Percentiles rank a stretch among this genome's conserved stretches.
Conservation (phyloP, 1,139 yeast species). For the Sugiyamaella pinicola region DNA sequence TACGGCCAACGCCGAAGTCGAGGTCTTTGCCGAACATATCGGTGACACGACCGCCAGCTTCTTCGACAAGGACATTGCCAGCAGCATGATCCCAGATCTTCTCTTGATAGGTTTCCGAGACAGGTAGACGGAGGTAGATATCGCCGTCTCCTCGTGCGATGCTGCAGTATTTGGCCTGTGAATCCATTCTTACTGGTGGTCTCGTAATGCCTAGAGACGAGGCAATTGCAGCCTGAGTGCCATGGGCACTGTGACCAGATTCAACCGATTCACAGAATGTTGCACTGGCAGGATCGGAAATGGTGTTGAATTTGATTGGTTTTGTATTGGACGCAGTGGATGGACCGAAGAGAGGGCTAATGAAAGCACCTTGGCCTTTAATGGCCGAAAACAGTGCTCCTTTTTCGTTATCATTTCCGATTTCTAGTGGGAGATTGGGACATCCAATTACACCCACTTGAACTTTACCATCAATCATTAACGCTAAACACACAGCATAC, state of each 20-base stretch:
- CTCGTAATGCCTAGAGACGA: constrained; percentile 61
- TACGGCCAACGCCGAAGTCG: constrained; percentile 87
- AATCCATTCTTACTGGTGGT: constrained; percentile 63
- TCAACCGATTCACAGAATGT: constrained; percentile 96
- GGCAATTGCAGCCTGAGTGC: constrained; percentile 79
- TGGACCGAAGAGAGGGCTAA: constrained; percentile 34
- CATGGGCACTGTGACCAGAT: constrained; percentile 91
- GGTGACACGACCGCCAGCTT: constrained; percentile 89
- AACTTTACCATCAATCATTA: constrained; percentile 82
- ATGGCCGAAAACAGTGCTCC: constrained; percentile 83
- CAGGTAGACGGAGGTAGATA: constrained; percentile 84
- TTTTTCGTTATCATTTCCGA: constrained; percentile 28
- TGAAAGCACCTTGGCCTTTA: constrained; percentile 68
- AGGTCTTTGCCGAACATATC: constrained; percentile 74
- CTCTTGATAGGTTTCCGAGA: constrained; percentile 73
- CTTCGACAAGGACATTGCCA: constrained; percentile 80
- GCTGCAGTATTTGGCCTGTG: constrained; percentile 94
- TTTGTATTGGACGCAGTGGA: constrained; percentile 23
- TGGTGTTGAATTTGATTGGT: constrained; percentile 39
- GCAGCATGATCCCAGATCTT: constrained; percentile 99
- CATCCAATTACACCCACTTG: constrained; percentile 94
- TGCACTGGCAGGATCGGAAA: constrained; percentile 47
- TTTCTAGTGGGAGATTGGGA: constrained; percentile 71
- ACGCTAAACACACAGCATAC: constrained; percentile 91
- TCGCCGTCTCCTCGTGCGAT: constrained; percentile 92